Base-by-base conservation (phyloP, 73 alveolate genomes). In the Paramecium caudatum region DNA sequence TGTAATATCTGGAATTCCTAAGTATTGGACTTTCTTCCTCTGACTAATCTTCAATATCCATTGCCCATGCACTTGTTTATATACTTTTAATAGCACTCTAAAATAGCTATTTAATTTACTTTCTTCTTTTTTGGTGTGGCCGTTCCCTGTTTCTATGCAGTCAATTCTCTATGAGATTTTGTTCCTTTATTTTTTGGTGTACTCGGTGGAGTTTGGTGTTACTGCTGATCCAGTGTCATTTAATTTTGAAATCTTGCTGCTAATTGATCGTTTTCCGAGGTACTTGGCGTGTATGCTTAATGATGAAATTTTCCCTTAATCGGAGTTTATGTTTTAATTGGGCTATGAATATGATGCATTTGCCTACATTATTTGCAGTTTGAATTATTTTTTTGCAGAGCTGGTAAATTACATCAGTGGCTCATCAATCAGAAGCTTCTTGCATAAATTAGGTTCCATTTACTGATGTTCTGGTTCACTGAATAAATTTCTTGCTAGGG, bases 1-100 rank as follows among this genome's bases (percentile, higher is more conserved):
- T 46, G 36, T 86, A 47, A 62, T 49, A 86, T 62, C 88, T 86
- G 15, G 74, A 45, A 17, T 47, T 55, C 41, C 65, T 74, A 65
- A 65, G 13, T 3, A 43, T 55, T 10, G 80, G 80, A 23, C 80
- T 55, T 23, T 55, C 80, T 55, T 55, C 80, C 30, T 55, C 80
- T 55, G 80, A 55, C 30, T 55, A 55, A 55, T 55, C 80, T 55
- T 55, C 80, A 6, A 55, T 55, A 55, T 55, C 80, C 80, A 55
- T 55, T 19, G 80, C 80, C 80, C 80, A 55, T 23, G 80, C 80
- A 55, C 80, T 55, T 55, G 80, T 55, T 10, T 55, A 55, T 10
- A 55, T 55, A 55, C 80, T 55, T 21, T 55, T 55, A 27, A 55
- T 55, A 12, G 80, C 80, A 55, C 80, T 55, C 80, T 55, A 55